phyloP scores from a whole-genome alignment of 192 early-diverging fungal species.

The Linnemannia elongata region DNA sequence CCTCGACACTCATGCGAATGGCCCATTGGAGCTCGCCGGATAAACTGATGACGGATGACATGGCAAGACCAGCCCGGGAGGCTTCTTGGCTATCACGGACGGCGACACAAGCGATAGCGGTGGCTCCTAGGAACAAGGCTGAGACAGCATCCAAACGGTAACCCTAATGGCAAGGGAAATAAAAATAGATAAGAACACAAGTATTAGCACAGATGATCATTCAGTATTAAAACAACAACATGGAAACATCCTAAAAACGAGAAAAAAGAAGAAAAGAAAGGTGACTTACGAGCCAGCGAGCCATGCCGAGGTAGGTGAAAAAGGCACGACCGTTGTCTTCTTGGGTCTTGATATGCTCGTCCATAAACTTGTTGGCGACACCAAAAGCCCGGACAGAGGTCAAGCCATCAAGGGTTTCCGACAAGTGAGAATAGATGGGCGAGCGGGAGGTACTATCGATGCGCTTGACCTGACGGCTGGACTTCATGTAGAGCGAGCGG shows the following conservation, averaged over 20 bases:
- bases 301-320: slow-evolving; percentile 64
- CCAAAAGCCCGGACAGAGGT: slow-evolving; percentile 73
- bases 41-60: slow-evolving; percentile 64
- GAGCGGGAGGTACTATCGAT: slow-evolving; percentile 71
- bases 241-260: neutral
- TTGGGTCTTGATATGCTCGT: slow-evolving; percentile 57
- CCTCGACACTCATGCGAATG: slow-evolving; percentile 61
- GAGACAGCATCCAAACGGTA: slow-evolving; percentile 61
- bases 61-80: slow-evolving; percentile 61
- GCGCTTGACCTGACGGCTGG: slow-evolving; percentile 73
- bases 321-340: slow-evolving; percentile 71
- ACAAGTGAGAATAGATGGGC: slow-evolving; percentile 68
- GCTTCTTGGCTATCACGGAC: slow-evolving; percentile 47
- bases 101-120: slow-evolving; percentile 56
- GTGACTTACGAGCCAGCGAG: slow-evolving; percentile 58
- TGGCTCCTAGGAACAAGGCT: slow-evolving; percentile 54
- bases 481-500: slow-evolving; percentile 60
- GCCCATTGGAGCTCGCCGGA: slow-evolving; percentile 55
- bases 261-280: neutral
- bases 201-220: neutral
- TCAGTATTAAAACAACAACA: too few relatives aligned
- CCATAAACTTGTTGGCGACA: slow-evolving; percentile 63
- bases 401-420: slow-evolving; percentile 73
- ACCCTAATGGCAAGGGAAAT: slow-evolving; percentile 2
- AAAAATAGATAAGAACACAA: neutral